Base-by-base conservation (phyloP, 345 rosid genomes). In the Arabidopsis arenosa region DNA sequence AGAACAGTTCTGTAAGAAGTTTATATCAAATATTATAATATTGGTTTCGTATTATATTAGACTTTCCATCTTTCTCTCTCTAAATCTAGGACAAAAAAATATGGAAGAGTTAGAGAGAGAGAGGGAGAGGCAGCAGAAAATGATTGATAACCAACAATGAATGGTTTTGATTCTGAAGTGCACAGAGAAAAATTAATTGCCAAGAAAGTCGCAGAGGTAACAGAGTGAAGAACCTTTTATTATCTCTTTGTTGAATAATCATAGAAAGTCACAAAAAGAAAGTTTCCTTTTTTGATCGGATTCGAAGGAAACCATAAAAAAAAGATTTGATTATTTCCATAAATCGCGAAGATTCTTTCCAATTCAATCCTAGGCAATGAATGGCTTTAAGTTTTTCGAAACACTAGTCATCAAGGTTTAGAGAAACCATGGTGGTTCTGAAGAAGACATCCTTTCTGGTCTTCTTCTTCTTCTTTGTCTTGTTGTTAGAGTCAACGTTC, bases 381-480 rank as follows among this genome's bases (percentile, higher is more conserved):
- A 70, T 63, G 78, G 76, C 44, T 62, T 58, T 67, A 69, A 51
- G 70, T 62, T 5, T 18, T 78, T 32, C 33, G 68, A 77, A 12
- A 4, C 1, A 8, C 3, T 39, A n/a, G 44, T 75, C 69, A 75
- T 68, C 69, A 55, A 60, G 45, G 70, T 72, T 40, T 57, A 79
- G 68, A 69, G 69, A 70, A 89, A 80, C 82, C 82, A 92, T 90
- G 98, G 87, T 82, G 87, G 85, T 82, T 85, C 87, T 63, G 56
- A 68, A 78, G 55, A 78, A 76, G 67, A 59, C 56, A 67, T 44
- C 32, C 41, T 49, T 52, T 70, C 70, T 72, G 32, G 78, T 60
- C 68, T 84, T 40, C 77, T 82, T 76, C 72, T 54, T 74, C 66
- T 54, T 84, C 67, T 70, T 88, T 53, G 39, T 81, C 57, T 70